phyloP scores from a whole-genome alignment of 2,329 filamentous ascomycete genomes.

The Pseudopyrenochaeta lycopersici region DNA sequence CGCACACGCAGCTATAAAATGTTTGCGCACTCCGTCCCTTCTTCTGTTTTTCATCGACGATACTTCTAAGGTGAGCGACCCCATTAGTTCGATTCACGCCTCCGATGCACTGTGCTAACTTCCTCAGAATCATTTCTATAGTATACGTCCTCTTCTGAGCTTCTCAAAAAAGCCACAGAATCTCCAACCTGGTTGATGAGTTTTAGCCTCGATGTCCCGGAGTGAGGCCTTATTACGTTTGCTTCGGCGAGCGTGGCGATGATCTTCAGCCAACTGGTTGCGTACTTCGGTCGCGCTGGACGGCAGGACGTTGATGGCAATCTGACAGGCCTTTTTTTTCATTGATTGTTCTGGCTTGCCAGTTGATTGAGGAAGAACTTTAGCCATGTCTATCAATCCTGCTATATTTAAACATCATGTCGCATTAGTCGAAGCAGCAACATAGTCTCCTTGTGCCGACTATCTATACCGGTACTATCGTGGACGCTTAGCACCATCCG shows the following conservation, averaged over 20 bases:
- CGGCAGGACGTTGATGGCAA: conserved; percentile 83
- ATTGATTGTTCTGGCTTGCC: conserved; percentile 44
- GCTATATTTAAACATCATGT: not conserved
- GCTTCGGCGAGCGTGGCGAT: conserved; percentile 91
- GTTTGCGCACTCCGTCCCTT: not conserved
- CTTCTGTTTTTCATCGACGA: conserved; percentile 10
- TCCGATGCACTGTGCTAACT: too few species aligned
- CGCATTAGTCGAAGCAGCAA: not conserved
- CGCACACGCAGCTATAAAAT: not conserved
- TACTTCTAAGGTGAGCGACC: too few species aligned
- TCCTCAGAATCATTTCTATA: conserved; percentile 77
- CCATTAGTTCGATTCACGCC: too few species aligned
- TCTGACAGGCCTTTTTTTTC: conserved; percentile 76
- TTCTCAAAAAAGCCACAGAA: conserved; percentile 92
- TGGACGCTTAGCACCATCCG: conserved; percentile 71
- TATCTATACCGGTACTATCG: not conserved
- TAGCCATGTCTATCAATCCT: not conserved
- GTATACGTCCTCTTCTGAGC: conserved; percentile 92
- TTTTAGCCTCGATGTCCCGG: conserved; percentile 82
- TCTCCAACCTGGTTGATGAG: conserved; percentile 92
- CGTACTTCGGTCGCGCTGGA: conserved; percentile 78
- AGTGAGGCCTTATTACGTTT: conserved; percentile 76
- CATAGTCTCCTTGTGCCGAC: not conserved
- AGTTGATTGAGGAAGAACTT: conserved; percentile 43
- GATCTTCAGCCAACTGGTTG: conserved; percentile 83